phyloP scores from a whole-genome alignment of 2,329 filamentous ascomycete species.

The Calonectria henricotiae region DNA sequence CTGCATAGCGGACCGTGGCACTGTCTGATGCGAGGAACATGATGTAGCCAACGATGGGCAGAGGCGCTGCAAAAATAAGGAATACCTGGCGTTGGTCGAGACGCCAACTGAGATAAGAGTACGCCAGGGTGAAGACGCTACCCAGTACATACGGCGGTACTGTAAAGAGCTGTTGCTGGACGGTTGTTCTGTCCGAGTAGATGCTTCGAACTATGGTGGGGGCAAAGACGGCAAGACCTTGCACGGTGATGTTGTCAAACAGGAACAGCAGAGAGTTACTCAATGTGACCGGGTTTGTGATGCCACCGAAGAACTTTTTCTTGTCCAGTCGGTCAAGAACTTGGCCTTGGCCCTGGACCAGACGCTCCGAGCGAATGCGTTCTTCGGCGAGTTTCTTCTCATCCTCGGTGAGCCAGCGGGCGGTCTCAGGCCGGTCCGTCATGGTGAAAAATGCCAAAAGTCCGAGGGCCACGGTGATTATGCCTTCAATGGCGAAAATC shows the following conservation, averaged over 20 bases:
- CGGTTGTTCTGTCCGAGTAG: slow-evolving; percentile 68
- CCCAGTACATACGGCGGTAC: slow-evolving; percentile 76
- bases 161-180: slow-evolving; percentile 74
- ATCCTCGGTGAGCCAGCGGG: slow-evolving; percentile 73
- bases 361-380: slow-evolving; percentile 71
- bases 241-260: slow-evolving; percentile 76
- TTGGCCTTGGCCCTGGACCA: slow-evolving; percentile 70
- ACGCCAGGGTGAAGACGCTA: slow-evolving; percentile 70
- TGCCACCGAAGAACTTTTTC: slow-evolving; percentile 70
- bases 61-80: slow-evolving; percentile 68
- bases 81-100: slow-evolving; percentile 69
- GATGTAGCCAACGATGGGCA: slow-evolving; percentile 75
- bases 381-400: slow-evolving; percentile 76
- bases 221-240: slow-evolving; percentile 76
- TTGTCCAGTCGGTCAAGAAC: slow-evolving; percentile 73
- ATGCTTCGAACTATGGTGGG: slow-evolving; percentile 76
- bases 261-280: slow-evolving; percentile 71
- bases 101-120: slow-evolving; percentile 70
- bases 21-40: slow-evolving; percentile 71
- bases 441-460: slow-evolving; percentile 63
- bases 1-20: slow-evolving; percentile 70
- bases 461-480: slow-evolving; percentile 7
- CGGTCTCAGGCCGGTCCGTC: slow-evolving; percentile 77
- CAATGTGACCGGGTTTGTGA: slow-evolving; percentile 72
- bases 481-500: slow-evolving; percentile 79